Percentiles rank a stretch among this genome's conserved stretches.
phyloP scores from a whole-genome alignment of 139 green algal species.

The Closterium sp. region DNA sequence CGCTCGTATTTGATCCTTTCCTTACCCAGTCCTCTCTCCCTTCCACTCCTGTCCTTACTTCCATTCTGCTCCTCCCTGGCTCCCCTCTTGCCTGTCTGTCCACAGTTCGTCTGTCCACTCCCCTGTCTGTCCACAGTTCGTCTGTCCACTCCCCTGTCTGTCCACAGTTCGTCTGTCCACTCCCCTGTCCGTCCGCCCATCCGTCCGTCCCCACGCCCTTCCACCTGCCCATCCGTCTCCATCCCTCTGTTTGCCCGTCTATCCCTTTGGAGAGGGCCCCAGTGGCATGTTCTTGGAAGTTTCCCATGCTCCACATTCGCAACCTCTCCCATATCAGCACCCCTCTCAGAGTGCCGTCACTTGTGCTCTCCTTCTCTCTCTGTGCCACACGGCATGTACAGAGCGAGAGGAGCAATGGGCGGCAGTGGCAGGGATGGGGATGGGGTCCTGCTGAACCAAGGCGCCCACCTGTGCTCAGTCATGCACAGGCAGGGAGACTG shows the following conservation, averaged over 20 bases:
- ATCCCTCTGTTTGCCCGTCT: background rate
- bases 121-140: too few species aligned
- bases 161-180: too few species aligned
- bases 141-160: background rate
- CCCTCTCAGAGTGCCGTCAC: too few species aligned
- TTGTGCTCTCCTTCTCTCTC: background rate
- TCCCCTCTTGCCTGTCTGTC: too few species aligned
- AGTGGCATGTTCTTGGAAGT: background rate
- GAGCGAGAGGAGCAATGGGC: too few species aligned
- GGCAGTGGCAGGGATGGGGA: background rate
- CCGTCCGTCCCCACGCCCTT: too few species aligned
- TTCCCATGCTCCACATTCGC: background rate
- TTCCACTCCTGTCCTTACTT: too few species aligned
- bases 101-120: too few species aligned
- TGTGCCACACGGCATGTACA: background rate
- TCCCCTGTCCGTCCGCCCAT: too few species aligned
- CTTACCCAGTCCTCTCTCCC: too few species aligned
- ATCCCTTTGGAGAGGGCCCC: background rate
- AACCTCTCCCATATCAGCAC: background rate
- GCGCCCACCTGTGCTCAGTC: background rate
- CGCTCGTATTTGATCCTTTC: too few species aligned
- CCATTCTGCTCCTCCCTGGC: background rate
- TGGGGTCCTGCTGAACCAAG: background rate
- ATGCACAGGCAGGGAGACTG: background rate
- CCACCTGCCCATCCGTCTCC: too few species aligned